Evolutionary conservation across 2,329 filamentous ascomycete species (phyloP), one percentile per base, ranked within the genome.

Genomic region (Venturia aucupariae): DNA sequence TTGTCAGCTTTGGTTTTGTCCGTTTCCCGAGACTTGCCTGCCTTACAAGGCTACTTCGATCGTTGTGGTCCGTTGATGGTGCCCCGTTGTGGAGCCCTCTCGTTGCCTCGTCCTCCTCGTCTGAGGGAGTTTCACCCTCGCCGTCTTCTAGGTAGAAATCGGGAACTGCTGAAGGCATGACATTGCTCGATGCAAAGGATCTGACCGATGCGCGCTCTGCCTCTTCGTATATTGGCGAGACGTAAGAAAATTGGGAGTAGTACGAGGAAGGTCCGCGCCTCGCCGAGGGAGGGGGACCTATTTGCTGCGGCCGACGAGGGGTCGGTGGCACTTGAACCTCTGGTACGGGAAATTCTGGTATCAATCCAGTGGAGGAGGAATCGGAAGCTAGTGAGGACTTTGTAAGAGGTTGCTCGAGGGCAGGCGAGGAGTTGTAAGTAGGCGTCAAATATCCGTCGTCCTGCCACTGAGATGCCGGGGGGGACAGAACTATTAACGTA

Each of bases 181-280:
- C 79, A 66, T 77, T 80, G 67, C 78, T 81, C 30, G 79, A 81
- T 22, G 79, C 78, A 65, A 76, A 80, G 0, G 79, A 80, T 15
- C 73, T 75, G 41, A 73, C 73, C 15, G 76, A 77, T 51, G 71
- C 71, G 39, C 75, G 71, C n/a, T 72, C 76, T 61, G 79, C 78
- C 67, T 81, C 79, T 70, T 81, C 79, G 3, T 72, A 75, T 61
- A 81, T 81, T 2, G 79, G 79, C 39, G 79, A 77, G 32, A 81
- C 79, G 32, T 77, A 77, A 0, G 76, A 78, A 63, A 75, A 71
- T 66, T 79, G 77, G 1, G 78, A 77, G 66, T 81, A 81, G 68
- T 80, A 81, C 0, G 77, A 78, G 5, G 76, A 75, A 10, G 79
- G 79, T 5, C 79, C 79, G 72, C 77, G 71, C 35, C 79, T 72